Base-by-base conservation (phyloP, 2,329 filamentous ascomycete species). In the Scytalidium lignicola region DNA sequence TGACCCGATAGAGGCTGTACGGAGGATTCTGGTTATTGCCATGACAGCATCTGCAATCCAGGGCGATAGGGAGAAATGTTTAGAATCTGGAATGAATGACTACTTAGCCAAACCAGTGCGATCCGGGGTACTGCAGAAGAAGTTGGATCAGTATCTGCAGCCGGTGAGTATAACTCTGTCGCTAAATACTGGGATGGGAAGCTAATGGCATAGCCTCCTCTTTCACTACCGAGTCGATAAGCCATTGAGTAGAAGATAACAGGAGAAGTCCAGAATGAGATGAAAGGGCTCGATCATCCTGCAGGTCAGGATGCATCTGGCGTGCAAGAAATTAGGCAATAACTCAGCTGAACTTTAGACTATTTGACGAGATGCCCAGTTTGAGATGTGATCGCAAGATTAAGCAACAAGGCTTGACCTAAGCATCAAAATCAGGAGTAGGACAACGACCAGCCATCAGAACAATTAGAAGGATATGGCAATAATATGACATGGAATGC, bases 21-120 rank as follows among this genome's bases (percentile, higher is more conserved):
- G 88, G 46, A 84, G 88, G 55, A 82, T 95, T 1, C 74, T 96
- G n/a, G 88, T 97, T 44, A 96, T 97, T 59, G 92, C 92, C 48
- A 96, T 97, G 92, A 97, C 92, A 1, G 92, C 92, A 1, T 91
- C 86, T 21, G 92, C 92, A 2, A 97, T 97, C 53, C 88, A 93
- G 64, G 92, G 92, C 19, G 92, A 97, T 64, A 79, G 91, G 43
- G 92, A 97, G 65, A 96, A 95, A 70, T 96, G 92, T 59, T 73
- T 96, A n/a, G 89, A 90, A 44, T 89, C 90, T 1, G 92, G 92
- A 41, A 97, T 97, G 92, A 96, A 96, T 67, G 93, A 96, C 62
- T 97, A 96, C 61, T 79, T 96, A 1, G 90, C 92, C 15, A 97
- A 97, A 65, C 92, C 92, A 1, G 92, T 97, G n/a, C 80, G 90